Percentiles rank a stretch among this genome's conserved stretches.
These are phyloP conservation scores for Glarea lozoyensis DNA, from an alignment of 495 filamentous ascomycete species.

Conservation along the genomic window DNA sequence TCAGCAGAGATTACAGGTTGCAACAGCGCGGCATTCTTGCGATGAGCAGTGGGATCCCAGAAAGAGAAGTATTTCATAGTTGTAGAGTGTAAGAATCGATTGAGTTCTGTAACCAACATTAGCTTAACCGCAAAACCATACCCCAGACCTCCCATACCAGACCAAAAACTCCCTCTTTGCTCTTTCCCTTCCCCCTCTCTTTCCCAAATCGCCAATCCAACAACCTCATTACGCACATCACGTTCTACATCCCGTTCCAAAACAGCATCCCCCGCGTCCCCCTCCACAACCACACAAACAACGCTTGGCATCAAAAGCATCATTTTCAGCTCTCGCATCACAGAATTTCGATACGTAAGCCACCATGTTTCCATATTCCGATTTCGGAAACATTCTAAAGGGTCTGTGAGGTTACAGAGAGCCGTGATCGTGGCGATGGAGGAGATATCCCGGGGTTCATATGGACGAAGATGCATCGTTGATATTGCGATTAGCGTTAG, in stretches of 20 bases:
- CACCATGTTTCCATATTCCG: background rate
- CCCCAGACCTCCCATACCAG: background rate
- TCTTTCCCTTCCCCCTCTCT: background rate
- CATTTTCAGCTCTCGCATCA: background rate
- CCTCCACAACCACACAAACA: background rate
- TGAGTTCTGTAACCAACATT: conserved; percentile 3
- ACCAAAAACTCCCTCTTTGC: background rate
- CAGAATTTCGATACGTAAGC: background rate
- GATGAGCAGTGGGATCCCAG: background rate
- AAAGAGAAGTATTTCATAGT: background rate
- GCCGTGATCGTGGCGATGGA: conserved; percentile 12
- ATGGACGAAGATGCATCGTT: conserved; percentile 14
- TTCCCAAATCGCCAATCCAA: conserved; percentile 1
- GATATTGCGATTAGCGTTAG: too few relatives aligned
- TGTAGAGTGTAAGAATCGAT: background rate
- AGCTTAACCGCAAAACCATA: too few relatives aligned
- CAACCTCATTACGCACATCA: background rate
- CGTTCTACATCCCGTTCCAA: background rate
- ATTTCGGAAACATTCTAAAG: background rate
- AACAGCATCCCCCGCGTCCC: background rate
- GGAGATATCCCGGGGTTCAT: conserved; percentile 21
- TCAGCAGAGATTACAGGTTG: background rate
- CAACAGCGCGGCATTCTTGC: background rate
- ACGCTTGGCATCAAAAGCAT: background rate
- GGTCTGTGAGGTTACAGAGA: background rate